Evolutionary conservation across 2,329 filamentous ascomycete species (phyloP).

Genomic region (Ascocoryne sarcoides): DNA sequence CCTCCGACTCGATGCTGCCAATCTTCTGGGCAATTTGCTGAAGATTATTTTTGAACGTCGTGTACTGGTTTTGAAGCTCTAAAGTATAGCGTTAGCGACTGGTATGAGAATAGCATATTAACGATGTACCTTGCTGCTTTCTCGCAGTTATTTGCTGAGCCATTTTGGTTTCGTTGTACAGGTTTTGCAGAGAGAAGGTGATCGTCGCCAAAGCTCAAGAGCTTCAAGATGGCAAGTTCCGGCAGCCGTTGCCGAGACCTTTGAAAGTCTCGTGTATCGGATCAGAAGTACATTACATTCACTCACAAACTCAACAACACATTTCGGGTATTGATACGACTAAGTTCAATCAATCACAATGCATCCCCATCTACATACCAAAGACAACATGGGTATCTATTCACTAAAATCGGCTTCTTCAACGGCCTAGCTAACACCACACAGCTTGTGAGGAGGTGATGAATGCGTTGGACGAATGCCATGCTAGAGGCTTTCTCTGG

Average conservation of each 20-base stretch:
- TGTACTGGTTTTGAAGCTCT: constrained; percentile 77
- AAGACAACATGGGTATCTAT: constrained; percentile 71
- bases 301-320: constrained; percentile 1
- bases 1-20: constrained; percentile 3
- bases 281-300: background rate
- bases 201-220: background rate
- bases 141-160: constrained; percentile 26
- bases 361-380: constrained; percentile 96
- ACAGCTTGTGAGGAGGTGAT: constrained; percentile 92
- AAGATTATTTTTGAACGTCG: constrained; percentile 67
- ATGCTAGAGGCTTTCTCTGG: constrained; percentile 83
- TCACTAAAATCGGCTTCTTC: background rate
- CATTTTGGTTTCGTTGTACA: constrained; percentile 13
- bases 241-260: background rate
- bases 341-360: constrained; percentile 41
- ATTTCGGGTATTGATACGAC: background rate
- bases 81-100: constrained; percentile 4
- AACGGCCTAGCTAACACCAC: constrained; percentile 5
- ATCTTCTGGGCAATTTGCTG: constrained; percentile 95
- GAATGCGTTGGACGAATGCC: constrained; percentile 89
- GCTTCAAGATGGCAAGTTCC: constrained; percentile 1
- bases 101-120: background rate
- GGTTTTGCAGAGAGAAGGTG: too few species aligned
- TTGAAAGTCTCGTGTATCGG: background rate
- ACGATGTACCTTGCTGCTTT: constrained; percentile 29